Evolutionary conservation across 2,329 filamentous ascomycete species (phyloP), one percentile per base, ranked within the genome.

Genomic region (Fusarium proliferatum): DNA sequence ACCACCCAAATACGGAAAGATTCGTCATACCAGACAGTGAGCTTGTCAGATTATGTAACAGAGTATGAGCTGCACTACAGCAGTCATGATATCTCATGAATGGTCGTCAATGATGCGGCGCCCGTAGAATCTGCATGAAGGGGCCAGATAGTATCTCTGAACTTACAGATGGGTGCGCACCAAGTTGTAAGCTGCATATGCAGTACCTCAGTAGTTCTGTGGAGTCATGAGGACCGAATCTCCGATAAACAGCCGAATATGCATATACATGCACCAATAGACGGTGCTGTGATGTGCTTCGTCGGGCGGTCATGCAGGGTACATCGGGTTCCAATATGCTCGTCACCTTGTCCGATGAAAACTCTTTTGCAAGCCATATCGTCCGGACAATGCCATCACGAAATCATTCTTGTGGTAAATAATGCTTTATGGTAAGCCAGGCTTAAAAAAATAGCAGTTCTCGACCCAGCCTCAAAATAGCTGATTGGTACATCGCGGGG

Each of bases 201-300:
- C 9, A 48, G 45, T 48, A 30, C 28, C 28, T 30, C 28, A 30
- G 1, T 30, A 30, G 28, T 9, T 30, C 9, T 30, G 9, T 30
- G 28, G 28, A 30, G 3, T 11, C 28, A 9, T 30, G 9, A 30
- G 28, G 28, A 3, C 28, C 11, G 3, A 33, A 7, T 30, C 19
- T 48, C 17, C 4, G 26, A n/a, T n/a, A 16, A 30, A 10, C 4
- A 30, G 26, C 42, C 12, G 9, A 15, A 21, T 2, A 10, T 10
- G 19, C 26, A 45, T 26, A n/a, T 4, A 12, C 0, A 26, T 45
- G 1, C n/a, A 3, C 19, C 45, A 15, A 21, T 13, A 3, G 3
- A 4, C 4, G 3, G 6, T 21, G 2, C 19, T 30, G 9, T 4
- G 10, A 4, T 2, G 11, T 10, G 9, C 26, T 30, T 48, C 9